Percentiles rank a stretch among this genome's conserved stretches.
Conservation (phyloP, 2,329 filamentous ascomycete species). For the Penicillium aurantiogriseum region DNA sequence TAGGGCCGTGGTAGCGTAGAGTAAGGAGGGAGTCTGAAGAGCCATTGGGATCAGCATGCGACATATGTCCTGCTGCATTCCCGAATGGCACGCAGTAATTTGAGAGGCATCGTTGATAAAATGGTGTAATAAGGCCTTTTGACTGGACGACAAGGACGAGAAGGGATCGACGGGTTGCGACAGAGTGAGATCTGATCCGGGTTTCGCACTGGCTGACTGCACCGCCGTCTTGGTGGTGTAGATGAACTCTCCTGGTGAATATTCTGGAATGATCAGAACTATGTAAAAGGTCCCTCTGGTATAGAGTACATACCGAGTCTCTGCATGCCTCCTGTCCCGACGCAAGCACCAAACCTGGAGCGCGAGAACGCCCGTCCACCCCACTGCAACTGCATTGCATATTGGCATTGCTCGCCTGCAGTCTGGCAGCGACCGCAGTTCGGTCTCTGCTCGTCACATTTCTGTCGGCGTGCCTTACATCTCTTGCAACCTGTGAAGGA, state of each 20-base stretch:
- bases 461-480: conserved; percentile 46
- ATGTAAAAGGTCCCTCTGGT: background rate
- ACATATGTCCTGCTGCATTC: conserved; percentile 45
- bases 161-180: conserved; percentile 38
- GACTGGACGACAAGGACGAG: conserved; percentile 35
- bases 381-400: conserved; percentile 45
- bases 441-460: conserved; percentile 47
- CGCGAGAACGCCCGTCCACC: conserved; percentile 44
- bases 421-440: conserved; percentile 41
- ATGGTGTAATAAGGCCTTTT: conserved; percentile 42
- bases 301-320: conserved; percentile 30
- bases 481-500: conserved; percentile 46
- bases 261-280: conserved; percentile 25
- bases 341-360: conserved; percentile 39
- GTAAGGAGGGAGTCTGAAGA: conserved; percentile 42
- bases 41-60: conserved; percentile 47
- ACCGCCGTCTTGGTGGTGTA: conserved; percentile 34
- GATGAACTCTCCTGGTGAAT: conserved; percentile 42
- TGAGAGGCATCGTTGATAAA: conserved; percentile 44
- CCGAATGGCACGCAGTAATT: conserved; percentile 42
- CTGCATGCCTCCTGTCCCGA: conserved; percentile 37
- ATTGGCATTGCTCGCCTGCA: conserved; percentile 40
- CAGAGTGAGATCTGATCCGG: conserved; percentile 25
- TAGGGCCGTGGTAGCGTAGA: conserved; percentile 45
- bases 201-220: conserved; percentile 10